Conservation (phyloP, 2,329 filamentous ascomycete species). For the Rutstroemia sp. region DNA sequence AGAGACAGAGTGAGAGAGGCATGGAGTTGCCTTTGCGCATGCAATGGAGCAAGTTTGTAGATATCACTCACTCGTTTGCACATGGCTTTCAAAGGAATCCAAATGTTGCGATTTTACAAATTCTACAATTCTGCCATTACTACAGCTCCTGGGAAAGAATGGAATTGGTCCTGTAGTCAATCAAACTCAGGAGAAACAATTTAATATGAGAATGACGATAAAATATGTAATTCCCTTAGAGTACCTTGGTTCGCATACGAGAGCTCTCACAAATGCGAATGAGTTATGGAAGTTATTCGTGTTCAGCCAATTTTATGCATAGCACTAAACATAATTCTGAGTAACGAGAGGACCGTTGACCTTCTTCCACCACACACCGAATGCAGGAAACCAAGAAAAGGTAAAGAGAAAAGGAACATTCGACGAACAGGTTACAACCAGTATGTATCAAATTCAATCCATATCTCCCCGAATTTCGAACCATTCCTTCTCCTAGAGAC, state of each 20-base stretch:
- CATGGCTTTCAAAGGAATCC: too few species aligned
- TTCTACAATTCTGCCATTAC: background rate
- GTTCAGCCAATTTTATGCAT: slow-evolving; percentile 15
- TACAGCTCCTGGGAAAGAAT: too few species aligned
- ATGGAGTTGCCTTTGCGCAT: too few species aligned
- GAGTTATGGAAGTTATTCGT: slow-evolving; percentile 11
- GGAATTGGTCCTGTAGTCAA: background rate
- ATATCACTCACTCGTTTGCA: too few species aligned
- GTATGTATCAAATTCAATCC: slow-evolving; percentile 19
- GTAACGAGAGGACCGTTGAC: slow-evolving; percentile 12
- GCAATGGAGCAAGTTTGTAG: too few species aligned
- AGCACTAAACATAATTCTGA: slow-evolving; percentile 16
- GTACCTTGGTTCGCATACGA: background rate
- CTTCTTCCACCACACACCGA: slow-evolving; percentile 7
- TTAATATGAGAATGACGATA: slow-evolving; percentile 8
- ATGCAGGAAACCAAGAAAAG: slow-evolving; percentile 11
- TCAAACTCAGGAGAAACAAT: slow-evolving; percentile 2
- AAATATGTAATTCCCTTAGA: slow-evolving; percentile 3
- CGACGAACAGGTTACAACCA: slow-evolving; percentile 14
- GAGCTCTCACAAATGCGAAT: background rate
- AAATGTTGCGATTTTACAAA: too few species aligned
- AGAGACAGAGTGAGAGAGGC: too few species aligned
- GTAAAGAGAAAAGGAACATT: slow-evolving; percentile 6
- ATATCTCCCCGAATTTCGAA: slow-evolving; percentile 9
- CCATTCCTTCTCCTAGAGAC: slow-evolving; percentile 9